Conservation (phyloP, 352 stramenopile species). For the Phytophthora constricta region DNA sequence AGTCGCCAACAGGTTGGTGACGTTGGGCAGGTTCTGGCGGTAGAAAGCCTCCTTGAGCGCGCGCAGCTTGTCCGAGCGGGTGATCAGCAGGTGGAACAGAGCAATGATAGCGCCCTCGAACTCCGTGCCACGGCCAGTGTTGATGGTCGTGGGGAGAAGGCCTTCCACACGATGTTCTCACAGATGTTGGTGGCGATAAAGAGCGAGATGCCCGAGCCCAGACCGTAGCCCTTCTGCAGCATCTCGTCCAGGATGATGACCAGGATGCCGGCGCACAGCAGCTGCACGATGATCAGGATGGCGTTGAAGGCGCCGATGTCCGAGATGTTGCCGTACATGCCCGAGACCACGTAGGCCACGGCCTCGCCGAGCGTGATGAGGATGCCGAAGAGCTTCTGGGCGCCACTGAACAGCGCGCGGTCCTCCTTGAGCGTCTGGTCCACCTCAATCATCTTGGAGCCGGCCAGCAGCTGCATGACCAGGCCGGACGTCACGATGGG, state of each 20-base stretch:
- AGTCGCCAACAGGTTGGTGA: slow-evolving; percentile 99
- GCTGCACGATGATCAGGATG: slow-evolving; percentile 99
- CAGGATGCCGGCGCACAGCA: slow-evolving; percentile 98
- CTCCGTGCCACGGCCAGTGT: slow-evolving; percentile 98
- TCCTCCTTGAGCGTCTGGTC: slow-evolving; percentile 99
- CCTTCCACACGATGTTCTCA: slow-evolving; percentile 99
- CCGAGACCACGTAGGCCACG: slow-evolving; percentile 98
- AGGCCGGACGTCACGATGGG: slow-evolving; percentile 99
- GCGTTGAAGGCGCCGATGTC: slow-evolving; percentile 98
- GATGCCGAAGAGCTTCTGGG: slow-evolving; percentile 99
- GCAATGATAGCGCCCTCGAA: slow-evolving; percentile 99
- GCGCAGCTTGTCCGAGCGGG: slow-evolving; percentile 97
- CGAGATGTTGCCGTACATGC: slow-evolving; percentile 99
- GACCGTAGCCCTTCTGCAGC: slow-evolving; percentile 99
- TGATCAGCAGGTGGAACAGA: slow-evolving; percentile 99
- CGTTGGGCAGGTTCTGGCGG: slow-evolving; percentile 98
- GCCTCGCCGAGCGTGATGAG: slow-evolving; percentile 99
- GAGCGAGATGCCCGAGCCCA: slow-evolving; percentile 98
- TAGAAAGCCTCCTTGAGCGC: slow-evolving; percentile 99
- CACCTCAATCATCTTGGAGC: slow-evolving; percentile 99
- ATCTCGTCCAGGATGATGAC: slow-evolving; percentile 99
- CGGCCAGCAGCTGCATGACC: slow-evolving; percentile 99
- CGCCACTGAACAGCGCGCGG: slow-evolving; percentile 96
- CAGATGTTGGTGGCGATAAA: slow-evolving; percentile 99
- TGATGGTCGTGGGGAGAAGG: slow-evolving; percentile 99